Percentiles rank a stretch among this genome's conserved stretches.
Conservation (phyloP, 75 land plant genomes). For the Gnetum montanum region DNA sequence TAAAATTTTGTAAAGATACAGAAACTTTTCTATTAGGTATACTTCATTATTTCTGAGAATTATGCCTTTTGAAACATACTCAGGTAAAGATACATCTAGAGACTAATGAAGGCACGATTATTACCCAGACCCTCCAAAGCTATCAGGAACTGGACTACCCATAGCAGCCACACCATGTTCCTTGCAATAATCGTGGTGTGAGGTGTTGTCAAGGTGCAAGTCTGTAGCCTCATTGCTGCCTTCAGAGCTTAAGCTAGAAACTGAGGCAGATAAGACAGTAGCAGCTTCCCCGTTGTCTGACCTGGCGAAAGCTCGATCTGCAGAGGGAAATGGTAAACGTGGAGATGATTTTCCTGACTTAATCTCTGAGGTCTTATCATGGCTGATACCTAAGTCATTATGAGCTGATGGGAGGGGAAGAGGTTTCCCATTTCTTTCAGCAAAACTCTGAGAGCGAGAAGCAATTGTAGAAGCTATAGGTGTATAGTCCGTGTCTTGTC, state of each 20-base stretch:
- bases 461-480: slow-evolving; percentile 47
- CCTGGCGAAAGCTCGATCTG: slow-evolving; percentile 14
- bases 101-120: not conserved
- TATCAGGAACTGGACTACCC: slow-evolving; percentile 15
- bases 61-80: not conserved
- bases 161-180: slow-evolving; percentile 32
- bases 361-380: slow-evolving; percentile 14
- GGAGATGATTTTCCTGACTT: slow-evolving; percentile 28
- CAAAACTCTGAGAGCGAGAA: slow-evolving; percentile 64
- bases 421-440: slow-evolving; percentile 46
- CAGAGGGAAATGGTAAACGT: slow-evolving; percentile 46
- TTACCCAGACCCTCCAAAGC: slow-evolving; percentile 33
- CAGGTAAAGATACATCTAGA: not conserved
- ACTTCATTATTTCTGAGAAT: too few relatives aligned
- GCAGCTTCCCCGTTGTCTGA: slow-evolving; percentile 29
- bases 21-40: too few relatives aligned
- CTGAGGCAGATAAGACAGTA: slow-evolving; percentile 34
- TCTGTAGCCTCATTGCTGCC: slow-evolving; percentile 54
- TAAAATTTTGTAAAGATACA: too few relatives aligned
- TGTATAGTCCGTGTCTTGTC: slow-evolving; percentile 27
- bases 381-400: slow-evolving; percentile 30
- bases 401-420: slow-evolving; percentile 52
- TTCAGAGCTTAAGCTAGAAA: slow-evolving; percentile 40
- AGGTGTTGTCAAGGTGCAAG: slow-evolving; percentile 11
- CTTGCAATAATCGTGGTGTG: slow-evolving; percentile 21